Evolutionary conservation across 2,329 filamentous ascomycete genomes (phyloP).

Genomic region (Dothistroma septosporum): DNA sequence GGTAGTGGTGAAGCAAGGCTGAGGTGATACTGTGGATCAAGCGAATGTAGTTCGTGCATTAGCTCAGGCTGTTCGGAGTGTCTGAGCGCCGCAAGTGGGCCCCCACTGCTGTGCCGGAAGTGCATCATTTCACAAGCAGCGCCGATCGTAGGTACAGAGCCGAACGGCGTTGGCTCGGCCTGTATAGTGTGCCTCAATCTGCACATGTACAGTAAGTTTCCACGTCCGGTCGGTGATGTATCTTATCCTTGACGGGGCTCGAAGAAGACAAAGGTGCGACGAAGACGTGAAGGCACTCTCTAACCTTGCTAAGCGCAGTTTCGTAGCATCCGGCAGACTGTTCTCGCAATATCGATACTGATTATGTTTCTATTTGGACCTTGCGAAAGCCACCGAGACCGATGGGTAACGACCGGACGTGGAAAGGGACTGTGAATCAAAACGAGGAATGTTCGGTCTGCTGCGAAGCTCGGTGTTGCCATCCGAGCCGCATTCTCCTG

Average conservation of each 20-base stretch:
- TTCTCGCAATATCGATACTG: neutral
- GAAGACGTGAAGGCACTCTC: neutral
- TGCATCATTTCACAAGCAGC: neutral
- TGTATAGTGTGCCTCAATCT: neutral
- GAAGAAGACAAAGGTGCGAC: no score
- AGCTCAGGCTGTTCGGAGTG: neutral
- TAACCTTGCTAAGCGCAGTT: neutral
- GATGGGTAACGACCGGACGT: neutral
- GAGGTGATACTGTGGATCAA: neutral
- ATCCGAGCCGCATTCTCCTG: neutral
- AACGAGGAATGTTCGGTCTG: neutral
- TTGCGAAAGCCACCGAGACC: neutral
- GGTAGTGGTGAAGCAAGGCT: constrained; percentile 1
- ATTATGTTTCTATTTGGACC: neutral
- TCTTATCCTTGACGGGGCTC: no score
- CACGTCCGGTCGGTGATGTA: no score
- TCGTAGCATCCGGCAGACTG: neutral
- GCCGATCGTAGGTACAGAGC: neutral
- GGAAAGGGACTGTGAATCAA: neutral
- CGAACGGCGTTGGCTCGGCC: neutral
- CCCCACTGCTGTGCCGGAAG: neutral
- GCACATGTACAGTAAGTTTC: neutral
- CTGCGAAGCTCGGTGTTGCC: neutral
- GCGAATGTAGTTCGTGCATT: neutral
- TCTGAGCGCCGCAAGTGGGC: neutral